phyloP scores from a whole-genome alignment of 176 grass and related monocot species.

The Alopecurus myosuroides region DNA sequence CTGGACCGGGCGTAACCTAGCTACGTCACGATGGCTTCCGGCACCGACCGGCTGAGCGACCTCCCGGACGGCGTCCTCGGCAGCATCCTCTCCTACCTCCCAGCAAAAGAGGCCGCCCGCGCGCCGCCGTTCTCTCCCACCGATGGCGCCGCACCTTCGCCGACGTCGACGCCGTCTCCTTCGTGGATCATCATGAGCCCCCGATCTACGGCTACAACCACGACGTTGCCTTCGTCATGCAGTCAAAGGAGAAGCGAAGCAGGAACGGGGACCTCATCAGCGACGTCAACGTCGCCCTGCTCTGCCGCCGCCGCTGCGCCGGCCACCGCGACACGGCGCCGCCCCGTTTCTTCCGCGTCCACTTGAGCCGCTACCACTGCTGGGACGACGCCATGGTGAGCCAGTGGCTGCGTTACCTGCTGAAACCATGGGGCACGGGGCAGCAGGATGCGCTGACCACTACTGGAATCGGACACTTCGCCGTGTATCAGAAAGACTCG shows the following conservation, averaged over 20 bases:
- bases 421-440: background rate
- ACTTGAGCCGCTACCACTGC: background rate
- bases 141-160: background rate
- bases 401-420: background rate
- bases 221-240: too few species aligned
- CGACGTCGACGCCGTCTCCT: background rate
- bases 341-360: background rate
- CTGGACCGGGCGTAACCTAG: background rate
- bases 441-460: too few species aligned
- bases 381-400: background rate
- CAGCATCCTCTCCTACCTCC: background rate
- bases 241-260: background rate
- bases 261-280: background rate
- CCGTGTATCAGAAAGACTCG: too few species aligned
- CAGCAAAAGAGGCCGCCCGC: background rate
- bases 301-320: background rate
- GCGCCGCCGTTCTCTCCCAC: background rate
- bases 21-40: too few species aligned
- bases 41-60: background rate
- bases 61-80: background rate
- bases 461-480: too few species aligned
- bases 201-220: background rate
- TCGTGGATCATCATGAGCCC: background rate
- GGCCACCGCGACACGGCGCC: background rate
- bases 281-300: background rate